Conservation (phyloP, 2,329 filamentous ascomycete species). For the Pyrenochaeta sp. region DNA sequence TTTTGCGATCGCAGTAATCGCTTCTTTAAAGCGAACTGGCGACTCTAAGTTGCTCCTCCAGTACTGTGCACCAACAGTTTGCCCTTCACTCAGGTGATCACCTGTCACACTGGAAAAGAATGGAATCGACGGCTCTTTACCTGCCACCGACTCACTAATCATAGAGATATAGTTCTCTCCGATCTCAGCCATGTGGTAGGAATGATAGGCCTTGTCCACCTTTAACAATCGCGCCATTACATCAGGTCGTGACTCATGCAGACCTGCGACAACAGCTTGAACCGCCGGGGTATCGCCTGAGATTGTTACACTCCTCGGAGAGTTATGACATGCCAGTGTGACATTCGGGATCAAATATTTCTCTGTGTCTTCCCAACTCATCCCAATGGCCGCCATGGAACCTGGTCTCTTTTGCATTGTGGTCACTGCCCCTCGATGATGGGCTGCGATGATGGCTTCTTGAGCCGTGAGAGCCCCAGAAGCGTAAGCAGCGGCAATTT, state of each 20-base stretch:
- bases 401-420: not conserved
- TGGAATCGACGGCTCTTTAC: not conserved
- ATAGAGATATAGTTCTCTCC: constrained; percentile 48
- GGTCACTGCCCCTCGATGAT: not conserved
- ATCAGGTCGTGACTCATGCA: not conserved
- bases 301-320: not conserved
- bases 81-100: not conserved
- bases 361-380: not conserved
- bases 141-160: not conserved
- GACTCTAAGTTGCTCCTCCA: not conserved
- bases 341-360: not conserved
- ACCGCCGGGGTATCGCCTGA: not conserved
- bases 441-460: not conserved
- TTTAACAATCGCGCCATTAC: constrained; percentile 51
- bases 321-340: not conserved
- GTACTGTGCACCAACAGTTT: not conserved
- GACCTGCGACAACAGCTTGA: not conserved
- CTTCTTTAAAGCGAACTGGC: not conserved
- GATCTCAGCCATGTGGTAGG: constrained; percentile 48
- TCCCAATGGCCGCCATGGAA: not conserved
- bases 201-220: constrained; percentile 57
- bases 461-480: constrained; percentile 6
- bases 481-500: constrained; percentile 35
- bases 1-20: not conserved
- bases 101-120: not conserved